Evolutionary conservation across 2,329 filamentous ascomycete species (phyloP).

Genomic region (Sarocladium brachiariae): DNA sequence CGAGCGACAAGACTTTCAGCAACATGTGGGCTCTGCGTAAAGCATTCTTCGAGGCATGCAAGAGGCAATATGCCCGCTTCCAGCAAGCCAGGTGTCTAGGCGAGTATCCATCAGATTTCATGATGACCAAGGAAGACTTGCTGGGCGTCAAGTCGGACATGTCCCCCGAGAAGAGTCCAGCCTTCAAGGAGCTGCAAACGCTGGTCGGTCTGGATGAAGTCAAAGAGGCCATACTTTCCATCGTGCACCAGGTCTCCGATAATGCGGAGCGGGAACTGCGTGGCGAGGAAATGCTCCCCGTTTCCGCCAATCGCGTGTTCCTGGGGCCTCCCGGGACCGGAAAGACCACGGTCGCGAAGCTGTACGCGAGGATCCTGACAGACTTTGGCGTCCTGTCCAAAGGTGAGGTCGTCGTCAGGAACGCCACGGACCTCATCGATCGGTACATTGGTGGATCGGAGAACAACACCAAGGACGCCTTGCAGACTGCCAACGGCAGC

Average conservation of each 20-base stretch:
- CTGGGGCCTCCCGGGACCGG: conserved; percentile 57
- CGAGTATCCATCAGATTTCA: conserved; percentile 35
- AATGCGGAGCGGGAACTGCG: conserved; percentile 52
- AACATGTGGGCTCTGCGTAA: conserved; percentile 12
- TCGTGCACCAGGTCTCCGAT: conserved; percentile 42
- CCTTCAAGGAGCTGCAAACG: conserved; percentile 45
- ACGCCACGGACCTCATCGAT: conserved; percentile 53
- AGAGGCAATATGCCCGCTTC: conserved; percentile 9
- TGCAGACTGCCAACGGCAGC: conserved; percentile 49
- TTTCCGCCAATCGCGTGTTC: conserved; percentile 51
- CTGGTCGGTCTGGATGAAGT: conserved; percentile 48
- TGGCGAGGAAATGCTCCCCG: conserved; percentile 41
- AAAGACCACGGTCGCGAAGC: conserved; percentile 56
- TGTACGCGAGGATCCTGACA: conserved; percentile 53
- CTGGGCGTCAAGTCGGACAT: conserved; percentile 48
- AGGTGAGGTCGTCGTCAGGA: conserved; percentile 54
- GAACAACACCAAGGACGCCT: conserved; percentile 48
- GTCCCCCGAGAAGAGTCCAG: conserved; percentile 34
- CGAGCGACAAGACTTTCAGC: conserved; percentile 20
- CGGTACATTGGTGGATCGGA: conserved; percentile 48
- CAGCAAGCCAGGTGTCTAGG: conserved; percentile 15
- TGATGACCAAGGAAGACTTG: conserved; percentile 48
- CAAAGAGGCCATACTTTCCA: conserved; percentile 41
- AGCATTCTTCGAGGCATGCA: conserved; percentile 9
- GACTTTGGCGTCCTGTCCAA: conserved; percentile 52